Evolutionary conservation across 23 red algal species (phyloP).

Genomic region (Rhodosorus marinus): DNA sequence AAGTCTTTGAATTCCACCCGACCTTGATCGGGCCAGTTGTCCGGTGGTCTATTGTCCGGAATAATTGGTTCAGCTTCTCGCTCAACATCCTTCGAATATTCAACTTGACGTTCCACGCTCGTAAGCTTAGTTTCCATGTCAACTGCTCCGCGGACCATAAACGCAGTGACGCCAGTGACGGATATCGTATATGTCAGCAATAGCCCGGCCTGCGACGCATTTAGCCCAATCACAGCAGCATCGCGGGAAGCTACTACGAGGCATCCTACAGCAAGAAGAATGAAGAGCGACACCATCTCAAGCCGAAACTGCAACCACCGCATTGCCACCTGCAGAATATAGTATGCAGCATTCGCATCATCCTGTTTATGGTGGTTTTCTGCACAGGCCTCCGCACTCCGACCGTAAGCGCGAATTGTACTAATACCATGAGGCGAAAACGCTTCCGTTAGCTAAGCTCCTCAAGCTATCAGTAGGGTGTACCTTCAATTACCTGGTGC

Average conservation of each 20-base stretch:
- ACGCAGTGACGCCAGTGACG: conserved; percentile 29
- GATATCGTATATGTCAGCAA: conserved; percentile 56
- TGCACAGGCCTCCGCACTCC: conserved; percentile 16
- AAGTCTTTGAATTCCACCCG: conserved; percentile 37
- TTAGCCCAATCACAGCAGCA: conserved; percentile 3
- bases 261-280: conserved; percentile 34
- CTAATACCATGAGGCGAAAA: conserved; percentile 52
- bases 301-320: conserved; percentile 47
- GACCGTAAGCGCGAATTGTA: conserved; percentile 61
- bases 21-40: conserved; percentile 35
- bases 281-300: conserved; percentile 27
- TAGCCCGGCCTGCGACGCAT: conserved; percentile 40
- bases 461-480: too few species aligned
- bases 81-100: conserved; percentile 13
- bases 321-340: conserved; percentile 21
- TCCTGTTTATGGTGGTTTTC: conserved; percentile 28
- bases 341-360: conserved; percentile 18
- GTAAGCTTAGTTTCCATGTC: conserved; percentile 79
- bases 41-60: not conserved
- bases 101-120: conserved; percentile 50
- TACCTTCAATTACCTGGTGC: too few species aligned
- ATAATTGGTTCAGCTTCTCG: not conserved
- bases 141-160: conserved; percentile 58
- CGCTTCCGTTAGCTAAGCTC: too few species aligned
- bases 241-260: conserved; percentile 20